A percentile compares a stretch with the other conserved stretches of the same genome.
Conservation (phyloP, 1,284 basidiomycete species). For the Neotropicomus parvogracilis region DNA sequence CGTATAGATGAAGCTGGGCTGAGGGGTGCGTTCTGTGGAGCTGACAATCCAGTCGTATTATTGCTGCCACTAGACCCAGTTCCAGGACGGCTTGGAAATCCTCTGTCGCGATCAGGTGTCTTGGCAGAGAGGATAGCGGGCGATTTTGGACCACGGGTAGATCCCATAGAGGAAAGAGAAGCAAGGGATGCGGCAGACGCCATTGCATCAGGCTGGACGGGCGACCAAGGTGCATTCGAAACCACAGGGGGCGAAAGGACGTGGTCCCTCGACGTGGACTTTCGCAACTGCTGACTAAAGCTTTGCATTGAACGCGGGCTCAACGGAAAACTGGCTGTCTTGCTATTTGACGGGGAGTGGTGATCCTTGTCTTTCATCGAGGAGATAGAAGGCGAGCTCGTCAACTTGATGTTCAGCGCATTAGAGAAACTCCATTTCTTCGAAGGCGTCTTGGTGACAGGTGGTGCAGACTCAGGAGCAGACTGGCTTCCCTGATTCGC, state of each 20-base stretch:
- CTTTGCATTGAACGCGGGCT: slow-evolving; percentile 60
- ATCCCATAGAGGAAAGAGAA: slow-evolving; percentile 70
- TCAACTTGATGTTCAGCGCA: slow-evolving; percentile 79
- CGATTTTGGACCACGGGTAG: slow-evolving; percentile 46
- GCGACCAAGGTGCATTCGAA: slow-evolving; percentile 56
- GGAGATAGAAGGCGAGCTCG: slow-evolving; percentile 61
- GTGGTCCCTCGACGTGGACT: slow-evolving; percentile 64
- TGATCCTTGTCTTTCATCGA: slow-evolving; percentile 43
- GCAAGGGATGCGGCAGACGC: slow-evolving; percentile 66
- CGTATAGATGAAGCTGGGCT: slow-evolving; percentile 67
- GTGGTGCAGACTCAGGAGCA: slow-evolving; percentile 40
- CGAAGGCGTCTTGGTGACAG: slow-evolving; percentile 64
- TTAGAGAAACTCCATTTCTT: slow-evolving; percentile 97
- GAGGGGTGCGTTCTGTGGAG: slow-evolving; percentile 52
- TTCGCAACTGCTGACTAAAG: slow-evolving; percentile 60
- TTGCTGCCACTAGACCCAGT: slow-evolving; percentile 72
- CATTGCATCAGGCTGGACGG: slow-evolving; percentile 70
- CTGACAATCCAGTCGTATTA: slow-evolving; percentile 50
- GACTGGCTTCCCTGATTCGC: slow-evolving; percentile 34
- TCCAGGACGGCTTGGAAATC: slow-evolving; percentile 57
- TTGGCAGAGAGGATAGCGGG: slow-evolving; percentile 38
- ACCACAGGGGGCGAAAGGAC: slow-evolving; percentile 42
- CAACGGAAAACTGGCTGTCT: slow-evolving; percentile 50
- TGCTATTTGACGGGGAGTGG: slow-evolving; percentile 29
- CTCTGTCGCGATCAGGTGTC: slow-evolving; percentile 53